Conservation (phyloP, 1,139 yeast species). For the Arxiozyma telluris region DNA sequence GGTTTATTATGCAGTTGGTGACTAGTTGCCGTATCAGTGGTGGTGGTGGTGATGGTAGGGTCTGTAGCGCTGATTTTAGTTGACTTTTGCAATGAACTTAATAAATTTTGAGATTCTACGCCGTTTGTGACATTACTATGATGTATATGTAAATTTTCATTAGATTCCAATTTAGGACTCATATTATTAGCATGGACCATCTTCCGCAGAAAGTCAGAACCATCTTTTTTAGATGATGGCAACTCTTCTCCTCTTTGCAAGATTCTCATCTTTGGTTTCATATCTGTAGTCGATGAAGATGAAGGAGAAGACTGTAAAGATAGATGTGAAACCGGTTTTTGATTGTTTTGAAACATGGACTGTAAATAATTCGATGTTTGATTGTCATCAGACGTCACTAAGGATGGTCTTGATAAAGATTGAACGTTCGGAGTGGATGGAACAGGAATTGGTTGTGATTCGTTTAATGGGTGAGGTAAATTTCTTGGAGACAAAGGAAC, state of each 20-base stretch:
- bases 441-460: slow-evolving; percentile 2
- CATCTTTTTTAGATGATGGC: not conserved
- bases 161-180: not conserved
- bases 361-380: slow-evolving; percentile 34
- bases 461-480: slow-evolving; percentile 2
- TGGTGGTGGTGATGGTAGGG: too few species aligned
- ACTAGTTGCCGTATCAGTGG: too few species aligned
- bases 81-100: not conserved
- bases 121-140: not conserved
- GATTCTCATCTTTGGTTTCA: slow-evolving; percentile 23
- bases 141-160: not conserved
- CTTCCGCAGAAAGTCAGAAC: slow-evolving; percentile 5
- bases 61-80: not conserved
- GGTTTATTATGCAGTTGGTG: not conserved
- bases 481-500: not conserved
- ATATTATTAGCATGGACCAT: slow-evolving; percentile 1
- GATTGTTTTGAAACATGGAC: slow-evolving; percentile 7
- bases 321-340: not conserved
- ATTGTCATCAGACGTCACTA: slow-evolving; percentile 25
- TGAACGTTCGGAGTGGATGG: slow-evolving; percentile 37
- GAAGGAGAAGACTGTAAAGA: not conserved
- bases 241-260: slow-evolving; percentile 29
- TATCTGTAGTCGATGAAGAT: not conserved
- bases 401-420: slow-evolving; percentile 38
- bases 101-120: not conserved